Conservation (phyloP, 2,329 filamentous ascomycete species). For the Ascochyta pisi region DNA sequence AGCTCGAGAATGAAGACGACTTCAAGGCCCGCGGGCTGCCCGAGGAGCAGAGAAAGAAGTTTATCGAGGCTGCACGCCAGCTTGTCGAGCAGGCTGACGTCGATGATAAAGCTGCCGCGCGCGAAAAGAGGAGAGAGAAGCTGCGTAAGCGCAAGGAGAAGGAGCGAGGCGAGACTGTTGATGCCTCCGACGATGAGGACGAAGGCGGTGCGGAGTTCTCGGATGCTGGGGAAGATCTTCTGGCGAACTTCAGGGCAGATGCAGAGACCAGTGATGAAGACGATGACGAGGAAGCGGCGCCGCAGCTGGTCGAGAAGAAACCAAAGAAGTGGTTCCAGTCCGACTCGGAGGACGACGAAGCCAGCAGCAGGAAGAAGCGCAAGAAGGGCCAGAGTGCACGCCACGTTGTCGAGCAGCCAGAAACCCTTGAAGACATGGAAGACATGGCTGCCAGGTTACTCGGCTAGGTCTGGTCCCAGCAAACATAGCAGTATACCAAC, state of each 20-base stretch:
- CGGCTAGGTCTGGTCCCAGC: slow-evolving; percentile 36
- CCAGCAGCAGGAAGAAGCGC: slow-evolving; percentile 45
- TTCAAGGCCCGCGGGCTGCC: slow-evolving; percentile 79
- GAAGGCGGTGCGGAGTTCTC: slow-evolving; percentile 38
- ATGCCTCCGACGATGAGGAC: slow-evolving; percentile 33
- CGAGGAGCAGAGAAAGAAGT: slow-evolving; percentile 76
- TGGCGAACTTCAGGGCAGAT: slow-evolving; percentile 54
- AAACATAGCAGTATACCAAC: neutral
- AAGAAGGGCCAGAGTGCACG: slow-evolving; percentile 59
- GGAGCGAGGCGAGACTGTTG: slow-evolving; percentile 58
- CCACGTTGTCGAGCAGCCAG: slow-evolving; percentile 71
- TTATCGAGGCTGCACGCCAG: slow-evolving; percentile 76
- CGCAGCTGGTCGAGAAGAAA: slow-evolving; percentile 63
- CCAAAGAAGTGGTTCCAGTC: slow-evolving; percentile 82
- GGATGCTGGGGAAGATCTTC: slow-evolving; percentile 46
- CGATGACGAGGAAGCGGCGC: slow-evolving; percentile 52
- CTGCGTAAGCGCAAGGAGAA: slow-evolving; percentile 74
- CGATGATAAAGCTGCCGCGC: slow-evolving; percentile 80
- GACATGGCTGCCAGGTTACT: slow-evolving; percentile 76
- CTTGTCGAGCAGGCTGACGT: slow-evolving; percentile 78
- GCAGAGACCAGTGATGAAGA: slow-evolving; percentile 53
- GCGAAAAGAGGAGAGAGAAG: slow-evolving; percentile 80
- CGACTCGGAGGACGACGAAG: slow-evolving; percentile 62
- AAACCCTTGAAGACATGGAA: slow-evolving; percentile 81
- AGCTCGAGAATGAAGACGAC: slow-evolving; percentile 82